A percentile compares a stretch with the other conserved stretches of the same genome.
phyloP scores from a whole-genome alignment of 495 filamentous ascomycete genomes.

The Oidiodendron maius region DNA sequence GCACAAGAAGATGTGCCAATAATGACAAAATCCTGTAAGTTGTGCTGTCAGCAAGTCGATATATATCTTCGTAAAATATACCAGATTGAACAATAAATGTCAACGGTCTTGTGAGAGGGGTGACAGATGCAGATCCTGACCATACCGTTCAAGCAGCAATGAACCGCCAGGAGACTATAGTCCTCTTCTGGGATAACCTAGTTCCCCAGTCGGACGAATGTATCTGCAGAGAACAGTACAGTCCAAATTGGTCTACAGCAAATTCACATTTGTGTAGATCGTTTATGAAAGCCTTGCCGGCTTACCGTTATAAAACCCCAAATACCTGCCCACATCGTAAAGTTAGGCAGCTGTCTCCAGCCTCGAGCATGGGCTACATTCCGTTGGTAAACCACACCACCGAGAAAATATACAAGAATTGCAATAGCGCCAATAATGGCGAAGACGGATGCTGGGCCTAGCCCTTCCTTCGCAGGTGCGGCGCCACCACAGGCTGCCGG shows the following conservation, averaged over 20 bases:
- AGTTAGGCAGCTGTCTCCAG: slow-evolving; percentile 95
- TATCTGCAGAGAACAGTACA: too few species aligned
- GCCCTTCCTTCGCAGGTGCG: slow-evolving; percentile 54
- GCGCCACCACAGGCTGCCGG: slow-evolving; percentile 70
- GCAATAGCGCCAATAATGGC: slow-evolving; percentile 85
- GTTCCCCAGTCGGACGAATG: too few species aligned
- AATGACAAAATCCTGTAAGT: slow-evolving; percentile 68
- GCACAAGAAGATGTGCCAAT: slow-evolving; percentile 74
- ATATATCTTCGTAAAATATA: too few species aligned
- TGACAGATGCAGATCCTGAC: too few species aligned
- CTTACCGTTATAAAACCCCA: slow-evolving; percentile 78
- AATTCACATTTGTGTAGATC: too few species aligned
- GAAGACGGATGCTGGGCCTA: slow-evolving; percentile 86
- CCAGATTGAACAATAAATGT: too few species aligned
- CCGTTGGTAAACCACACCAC: slow-evolving; percentile 91
- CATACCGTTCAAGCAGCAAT: too few species aligned
- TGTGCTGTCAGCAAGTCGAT: slow-evolving; percentile 9
- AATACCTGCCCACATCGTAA: slow-evolving; percentile 85
- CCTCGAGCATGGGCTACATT: slow-evolving; percentile 92
- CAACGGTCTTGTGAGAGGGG: too few species aligned
- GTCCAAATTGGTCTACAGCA: too few species aligned
- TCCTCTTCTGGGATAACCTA: too few species aligned
- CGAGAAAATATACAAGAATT: slow-evolving; percentile 80
- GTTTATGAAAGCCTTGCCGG: too few species aligned
- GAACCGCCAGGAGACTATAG: too few species aligned